Evolutionary conservation across 352 stramenopile species (phyloP), one percentile per base, ranked within the genome.

Genomic region (Pythium vanterpoolii): DNA sequence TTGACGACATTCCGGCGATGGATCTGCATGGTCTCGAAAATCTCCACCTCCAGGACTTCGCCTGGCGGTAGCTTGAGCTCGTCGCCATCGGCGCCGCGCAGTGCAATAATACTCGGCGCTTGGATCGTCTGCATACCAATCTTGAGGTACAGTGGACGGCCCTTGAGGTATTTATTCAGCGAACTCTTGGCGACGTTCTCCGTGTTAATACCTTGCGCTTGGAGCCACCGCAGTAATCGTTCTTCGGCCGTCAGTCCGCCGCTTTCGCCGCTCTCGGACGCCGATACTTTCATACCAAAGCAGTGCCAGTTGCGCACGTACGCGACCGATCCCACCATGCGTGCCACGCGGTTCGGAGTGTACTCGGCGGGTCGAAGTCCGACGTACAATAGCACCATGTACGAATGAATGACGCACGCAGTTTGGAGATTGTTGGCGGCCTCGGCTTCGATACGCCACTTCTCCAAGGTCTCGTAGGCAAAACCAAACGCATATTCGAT

Each of bases 261-360:
- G 36, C 74, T 79, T 39, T 86, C 58, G 34, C 77, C 74, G 26
- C 50, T 49, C 48, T 60, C 66, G 42, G 84, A 79, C 1, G 69
- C 61, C 5, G 83, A 90, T 4, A 95, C 64, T 28, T 88, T 88
- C 81, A 95, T 91, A 0, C 88, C 88, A 57, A 96, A 96, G 60
- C 88, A 93, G 64, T 96, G 88, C 88, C 88, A 96, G 60, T 96
- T 96, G 23, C 87, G 83, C 26, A 96, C 82, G 34, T 93, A 96
- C 8, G 83, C 84, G 40, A 96, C 77, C 14, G 85, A 93, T 5
- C 86, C 86, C 42, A 96, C 75, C 66, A 96, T 79, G 21, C 73
- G 65, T 0, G 79, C 78, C 13, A 96, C 71, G 19, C 84, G 80
- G 19, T 89, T 69, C 14, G 62, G 30, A 8, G 84, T 85, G 50